Conservation (phyloP, 495 filamentous ascomycete species). For the Xylaria cubensis region DNA sequence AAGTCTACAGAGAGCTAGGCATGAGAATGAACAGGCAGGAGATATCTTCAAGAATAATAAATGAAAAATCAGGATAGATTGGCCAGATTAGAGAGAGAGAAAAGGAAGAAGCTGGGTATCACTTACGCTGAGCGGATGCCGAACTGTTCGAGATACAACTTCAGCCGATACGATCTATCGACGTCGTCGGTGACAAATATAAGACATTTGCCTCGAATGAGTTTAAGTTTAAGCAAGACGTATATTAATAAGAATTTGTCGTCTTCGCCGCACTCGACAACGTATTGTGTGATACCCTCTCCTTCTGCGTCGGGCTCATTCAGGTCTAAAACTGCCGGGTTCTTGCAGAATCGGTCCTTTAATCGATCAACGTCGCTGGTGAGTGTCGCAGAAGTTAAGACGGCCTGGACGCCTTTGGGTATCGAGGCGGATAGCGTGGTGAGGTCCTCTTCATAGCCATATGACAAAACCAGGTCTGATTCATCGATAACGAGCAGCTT, state of each 20-base stretch:
- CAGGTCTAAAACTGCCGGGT: slow-evolving; percentile 76
- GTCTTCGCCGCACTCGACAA: slow-evolving; percentile 90
- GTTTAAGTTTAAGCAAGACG: slow-evolving; percentile 91
- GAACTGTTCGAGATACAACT: slow-evolving; percentile 96
- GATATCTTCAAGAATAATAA: background rate
- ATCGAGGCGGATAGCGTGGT: slow-evolving; percentile 74
- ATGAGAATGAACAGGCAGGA: background rate
- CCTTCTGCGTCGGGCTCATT: slow-evolving; percentile 73
- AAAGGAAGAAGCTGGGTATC: background rate
- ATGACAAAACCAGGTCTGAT: slow-evolving; percentile 91
- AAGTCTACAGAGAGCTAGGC: background rate
- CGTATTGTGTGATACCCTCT: slow-evolving; percentile 80
- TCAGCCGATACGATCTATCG: slow-evolving; percentile 91
- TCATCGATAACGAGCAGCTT: slow-evolving; percentile 91
- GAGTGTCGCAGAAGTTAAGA: slow-evolving; percentile 92
- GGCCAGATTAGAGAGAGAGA: background rate
- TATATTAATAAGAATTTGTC: slow-evolving; percentile 96
- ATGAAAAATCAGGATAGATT: background rate
- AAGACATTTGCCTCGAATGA: slow-evolving; percentile 93
- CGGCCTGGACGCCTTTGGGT: slow-evolving; percentile 85
- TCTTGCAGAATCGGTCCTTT: slow-evolving; percentile 84
- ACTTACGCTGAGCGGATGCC: slow-evolving; percentile 71
- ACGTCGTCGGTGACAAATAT: slow-evolving; percentile 95
- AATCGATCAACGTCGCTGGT: slow-evolving; percentile 84
- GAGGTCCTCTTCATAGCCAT: slow-evolving; percentile 92